These are phyloP conservation scores for Coffea eugenioides DNA, from an alignment of 257 asterid genomes.

Conservation along the genomic window DNA sequence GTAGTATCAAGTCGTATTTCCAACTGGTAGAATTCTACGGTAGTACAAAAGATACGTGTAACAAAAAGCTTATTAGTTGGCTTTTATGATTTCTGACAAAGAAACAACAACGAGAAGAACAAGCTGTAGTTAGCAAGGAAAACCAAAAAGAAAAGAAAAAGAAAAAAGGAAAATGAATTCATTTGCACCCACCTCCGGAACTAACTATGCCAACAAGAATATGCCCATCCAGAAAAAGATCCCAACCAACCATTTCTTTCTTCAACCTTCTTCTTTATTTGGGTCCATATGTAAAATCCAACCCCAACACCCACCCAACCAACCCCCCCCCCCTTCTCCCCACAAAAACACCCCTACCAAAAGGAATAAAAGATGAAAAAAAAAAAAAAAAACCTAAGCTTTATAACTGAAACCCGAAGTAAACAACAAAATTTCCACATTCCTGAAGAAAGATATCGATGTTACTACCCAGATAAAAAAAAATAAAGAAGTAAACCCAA, in stretches of 20 bases:
- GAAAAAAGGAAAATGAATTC: no score
- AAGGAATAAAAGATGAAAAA: neutral
- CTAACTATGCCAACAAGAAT: slow-evolving; percentile 3
- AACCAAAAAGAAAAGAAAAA: no score
- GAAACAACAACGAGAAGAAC: neutral
- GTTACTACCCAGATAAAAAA: neutral
- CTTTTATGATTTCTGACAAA: neutral
- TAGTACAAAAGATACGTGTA: neutral
- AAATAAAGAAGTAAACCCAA: neutral
- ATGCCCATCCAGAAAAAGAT: slow-evolving; percentile 10
- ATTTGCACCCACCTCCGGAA: neutral
- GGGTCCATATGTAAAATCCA: neutral
- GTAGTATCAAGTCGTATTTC: no score
- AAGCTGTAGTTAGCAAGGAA: no score
- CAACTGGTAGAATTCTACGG: neutral
- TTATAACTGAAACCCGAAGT: neutral
- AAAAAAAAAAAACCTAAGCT: neutral
- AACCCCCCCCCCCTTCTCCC: neutral
- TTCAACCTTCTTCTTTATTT: neutral
- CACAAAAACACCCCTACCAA: no score
- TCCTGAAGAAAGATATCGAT: neutral
- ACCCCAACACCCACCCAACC: neutral
- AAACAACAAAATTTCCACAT: slow-evolving; percentile 3
- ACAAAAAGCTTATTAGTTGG: neutral
- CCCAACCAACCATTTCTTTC: neutral